These are phyloP conservation scores for Sicyos edulis DNA, from an alignment of 306 rosid species.

Conservation along the genomic window DNA sequence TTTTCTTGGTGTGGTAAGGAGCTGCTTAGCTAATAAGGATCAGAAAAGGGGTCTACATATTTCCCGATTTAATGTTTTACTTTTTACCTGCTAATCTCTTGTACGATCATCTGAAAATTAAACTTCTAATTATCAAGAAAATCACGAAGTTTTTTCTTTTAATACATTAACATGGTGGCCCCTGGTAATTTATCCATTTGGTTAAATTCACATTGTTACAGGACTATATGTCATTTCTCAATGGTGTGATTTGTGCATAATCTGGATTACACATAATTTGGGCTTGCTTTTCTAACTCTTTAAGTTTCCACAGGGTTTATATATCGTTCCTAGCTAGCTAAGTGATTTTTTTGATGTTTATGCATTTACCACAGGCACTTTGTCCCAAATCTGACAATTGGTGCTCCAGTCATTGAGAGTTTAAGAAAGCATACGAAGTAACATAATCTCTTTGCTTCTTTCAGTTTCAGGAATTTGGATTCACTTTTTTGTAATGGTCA, in stretches of 20 bases:
- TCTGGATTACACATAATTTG: not conserved
- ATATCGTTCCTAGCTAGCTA: not conserved
- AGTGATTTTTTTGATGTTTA: slow-evolving; percentile 6
- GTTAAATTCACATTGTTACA: not conserved
- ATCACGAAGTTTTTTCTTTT: not conserved
- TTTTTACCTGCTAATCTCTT: not conserved
- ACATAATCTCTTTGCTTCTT: slow-evolving; percentile 32
- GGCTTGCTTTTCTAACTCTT: slow-evolving; percentile 6
- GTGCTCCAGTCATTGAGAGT: slow-evolving; percentile 90
- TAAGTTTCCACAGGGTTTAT: not conserved
- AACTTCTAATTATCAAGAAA: slow-evolving; percentile 11
- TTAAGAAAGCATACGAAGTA: slow-evolving; percentile 91
- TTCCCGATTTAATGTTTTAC: not conserved
- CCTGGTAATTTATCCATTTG: not conserved
- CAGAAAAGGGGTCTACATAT: not conserved
- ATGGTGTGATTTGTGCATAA: slow-evolving; percentile 9
- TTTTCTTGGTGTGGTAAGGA: not conserved
- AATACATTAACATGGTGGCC: not conserved
- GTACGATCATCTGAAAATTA: not conserved
- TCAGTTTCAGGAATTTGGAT: slow-evolving; percentile 8
- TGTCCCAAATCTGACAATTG: slow-evolving; percentile 87
- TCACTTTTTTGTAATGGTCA: not conserved
- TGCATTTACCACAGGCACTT: slow-evolving; percentile 54
- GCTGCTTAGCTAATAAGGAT: not conserved
- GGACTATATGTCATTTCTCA: not conserved